Base-by-base conservation (phyloP, 1,284 basidiomycete species). In the Polyporus tsugae region DNA sequence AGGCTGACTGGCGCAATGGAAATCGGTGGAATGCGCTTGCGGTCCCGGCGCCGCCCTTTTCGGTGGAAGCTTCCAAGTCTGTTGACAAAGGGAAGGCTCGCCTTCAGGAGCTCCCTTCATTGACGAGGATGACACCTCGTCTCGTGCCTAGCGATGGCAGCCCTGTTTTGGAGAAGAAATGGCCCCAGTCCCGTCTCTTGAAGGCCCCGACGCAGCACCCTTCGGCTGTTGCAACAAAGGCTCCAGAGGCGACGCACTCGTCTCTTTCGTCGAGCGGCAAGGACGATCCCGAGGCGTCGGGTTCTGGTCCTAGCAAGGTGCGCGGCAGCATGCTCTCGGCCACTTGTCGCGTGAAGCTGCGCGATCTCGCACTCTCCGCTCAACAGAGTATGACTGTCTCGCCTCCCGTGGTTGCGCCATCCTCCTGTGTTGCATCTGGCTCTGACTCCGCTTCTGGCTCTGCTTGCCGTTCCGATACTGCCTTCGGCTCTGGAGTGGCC, bases 251-350 rank as follows among this genome's bases (percentile, higher is more conserved):
- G 10, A 41, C 25, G 11, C 22, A 19, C 19, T 22, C 15, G 25
- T 19, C 46, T 10, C 46, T 25, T 39, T 11, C 11, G 35, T 39
- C 22, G 13, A 22, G 19, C 58, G 35, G 10, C 55, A 36, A 10
- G 35, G 53, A 55, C 33, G 19, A 2, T 6, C 5, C 11, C 13
- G 0, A 10, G 5, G 19, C 58, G 41, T 6, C 22, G 15, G 58
- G 22, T 15, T n/a, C 25, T 60, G 13, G 11, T 36, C 11, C 17
- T 36, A 38, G 19, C 10, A 38, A 19, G 53, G 11, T 58, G 55
- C 55, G n/a, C 38, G 58, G 58, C n/a, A 60, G 58, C 58, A 39
- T 60, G 58, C 58, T 60, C 58, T 60, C 58, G 17, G n/a, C 38
- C 38, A 39, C 58, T 17, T 15, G 9, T 39, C 58, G 58, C 58